A percentile compares a stretch with the other conserved stretches of the same genome.
Evolutionary conservation across 495 filamentous ascomycete species (phyloP).

Genomic region (Pseudevernia furfuracea): DNA sequence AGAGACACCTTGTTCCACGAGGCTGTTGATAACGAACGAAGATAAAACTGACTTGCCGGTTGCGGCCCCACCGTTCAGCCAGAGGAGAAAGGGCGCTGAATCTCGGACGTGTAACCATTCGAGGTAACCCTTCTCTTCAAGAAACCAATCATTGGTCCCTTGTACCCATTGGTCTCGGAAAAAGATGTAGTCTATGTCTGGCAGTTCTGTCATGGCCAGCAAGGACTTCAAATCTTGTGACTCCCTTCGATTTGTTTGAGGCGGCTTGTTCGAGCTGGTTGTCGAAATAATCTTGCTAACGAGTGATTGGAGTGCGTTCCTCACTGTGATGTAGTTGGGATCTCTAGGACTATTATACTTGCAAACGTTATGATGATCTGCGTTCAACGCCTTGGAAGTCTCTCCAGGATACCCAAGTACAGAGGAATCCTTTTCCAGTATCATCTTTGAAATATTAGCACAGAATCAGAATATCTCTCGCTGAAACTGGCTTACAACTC

Average conservation of each 20-base stretch:
- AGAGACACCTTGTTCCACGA: constrained; percentile 17
- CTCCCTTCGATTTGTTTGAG: constrained; percentile 12
- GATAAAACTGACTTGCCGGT: constrained; percentile 35
- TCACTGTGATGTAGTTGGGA: constrained; percentile 36
- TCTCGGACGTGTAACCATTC: constrained; percentile 28
- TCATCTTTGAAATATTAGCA: constrained; percentile 21
- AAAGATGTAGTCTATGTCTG: constrained; percentile 33
- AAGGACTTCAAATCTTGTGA: constrained; percentile 26
- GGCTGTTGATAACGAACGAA: constrained; percentile 26
- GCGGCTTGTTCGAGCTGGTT: constrained; percentile 9
- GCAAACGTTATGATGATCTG: constrained; percentile 43
- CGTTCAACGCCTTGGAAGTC: constrained; percentile 34
- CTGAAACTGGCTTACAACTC: constrained; percentile 11
- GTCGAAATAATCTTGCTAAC: constrained; percentile 16
- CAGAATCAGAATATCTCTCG: neutral
- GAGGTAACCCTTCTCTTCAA: constrained; percentile 22
- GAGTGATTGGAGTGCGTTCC: constrained; percentile 33
- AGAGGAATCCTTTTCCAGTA: constrained; percentile 32
- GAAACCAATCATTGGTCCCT: constrained; percentile 35
- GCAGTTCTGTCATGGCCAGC: constrained; percentile 28
- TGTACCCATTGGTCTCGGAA: constrained; percentile 33
- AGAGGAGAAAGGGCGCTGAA: constrained; percentile 25
- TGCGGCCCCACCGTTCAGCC: constrained; percentile 30
- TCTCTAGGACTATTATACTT: constrained; percentile 39
- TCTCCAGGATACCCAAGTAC: constrained; percentile 40